Evolutionary conservation across 2,329 filamentous ascomycete species (phyloP), one percentile per base, ranked within the genome.

Genomic region (Chrysoporthe cubensis): DNA sequence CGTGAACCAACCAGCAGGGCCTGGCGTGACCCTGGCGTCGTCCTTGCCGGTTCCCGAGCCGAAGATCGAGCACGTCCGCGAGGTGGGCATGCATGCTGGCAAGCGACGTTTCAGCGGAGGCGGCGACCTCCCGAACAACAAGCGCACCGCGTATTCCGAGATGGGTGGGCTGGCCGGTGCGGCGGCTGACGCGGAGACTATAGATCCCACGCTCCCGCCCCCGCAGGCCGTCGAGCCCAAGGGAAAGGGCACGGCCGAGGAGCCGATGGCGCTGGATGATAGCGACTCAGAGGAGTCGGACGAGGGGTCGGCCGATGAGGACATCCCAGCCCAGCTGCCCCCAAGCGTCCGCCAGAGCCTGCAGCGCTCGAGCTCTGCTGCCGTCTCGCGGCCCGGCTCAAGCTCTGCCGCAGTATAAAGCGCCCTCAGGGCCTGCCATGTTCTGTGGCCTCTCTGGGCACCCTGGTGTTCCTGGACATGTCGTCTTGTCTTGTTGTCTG

Each of bases 321-420:
- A 78, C 54, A 79, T 79, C 43, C 78, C 78, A 0, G 73, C 77
- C 1, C 73, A 71, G 7, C 70, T 79, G 18, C 78, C 78, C 0
- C 57, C 74, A 0, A 72, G 74, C n/a, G 72, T 78, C 8, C 71
- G 74, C 18, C 73, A 75, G 66, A 77, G 74, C 18, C 64, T 78
- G 52, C 66, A 61, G 21, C 62, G 66, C 7, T 37, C 37, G 1
- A 57, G 62, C 44, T 50, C 59, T 9, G 50, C n/a, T 9, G 52
- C 43, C 32, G 32, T 6, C 13, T 48, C 48, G 14, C 32, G 59
- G 11, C 42, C 59, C 4, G 37, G 40, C 8, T 61, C 57, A n/a
- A 62, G 48, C 32, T 44, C 59, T 44, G 59, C 13, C 4, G 26
- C 42, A 61, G 11, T 5, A 32, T 60, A 8, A 46, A 13, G 16